Base-by-base conservation (phyloP, 2,329 filamentous ascomycete genomes). In the Cercospora sesami region DNA sequence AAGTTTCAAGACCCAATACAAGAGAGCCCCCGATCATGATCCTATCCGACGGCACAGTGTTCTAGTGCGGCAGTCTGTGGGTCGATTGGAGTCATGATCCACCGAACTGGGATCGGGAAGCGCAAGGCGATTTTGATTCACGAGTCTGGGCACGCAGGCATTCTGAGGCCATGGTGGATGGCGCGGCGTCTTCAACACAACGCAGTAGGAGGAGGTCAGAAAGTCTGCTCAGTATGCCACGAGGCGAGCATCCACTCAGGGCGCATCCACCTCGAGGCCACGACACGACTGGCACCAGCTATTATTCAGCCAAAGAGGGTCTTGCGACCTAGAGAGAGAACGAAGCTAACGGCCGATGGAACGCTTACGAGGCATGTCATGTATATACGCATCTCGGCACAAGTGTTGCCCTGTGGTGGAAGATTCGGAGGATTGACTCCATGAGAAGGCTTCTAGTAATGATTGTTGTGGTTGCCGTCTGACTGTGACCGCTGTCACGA, bases 1-100 rank as follows among this genome's bases (percentile, higher is more conserved):
- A 97, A 82, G 93, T 97, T 72, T 94, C 93, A 74, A 87, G 95
- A 73, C 95, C 95, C 23, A 98, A 97, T 76, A 98, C 95, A 63
- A 97, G 95, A 82, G 93, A 96, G 79, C 93, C 94, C 33, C 95
- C 95, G 4, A 98, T 99, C 77, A 89, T 97, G 82, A 97, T 98
- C 75, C 87, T 96, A 73, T 97, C 93, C 72, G 95, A 99, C 79
- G 95, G 95, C 70, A 98, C 95, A 26, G 92, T 99, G 72, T 98
- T 99, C 79, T 97, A 88, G 76, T 72, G 75, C 70, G 67, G 67
- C 68, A 73, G 67, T 51, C 61, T 77, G 72, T 67, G 73, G 58
- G 62, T 67, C 64, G 74, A 73, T 60, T 77, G 74, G 70, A 71
- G 71, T 45, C 53, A 65, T 67, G 72, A 73, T 66, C 70, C 68